A percentile compares a stretch with the other conserved stretches of the same genome.
Conservation (phyloP, 2,329 filamentous ascomycete genomes). For the Apiospora saccharicola region DNA sequence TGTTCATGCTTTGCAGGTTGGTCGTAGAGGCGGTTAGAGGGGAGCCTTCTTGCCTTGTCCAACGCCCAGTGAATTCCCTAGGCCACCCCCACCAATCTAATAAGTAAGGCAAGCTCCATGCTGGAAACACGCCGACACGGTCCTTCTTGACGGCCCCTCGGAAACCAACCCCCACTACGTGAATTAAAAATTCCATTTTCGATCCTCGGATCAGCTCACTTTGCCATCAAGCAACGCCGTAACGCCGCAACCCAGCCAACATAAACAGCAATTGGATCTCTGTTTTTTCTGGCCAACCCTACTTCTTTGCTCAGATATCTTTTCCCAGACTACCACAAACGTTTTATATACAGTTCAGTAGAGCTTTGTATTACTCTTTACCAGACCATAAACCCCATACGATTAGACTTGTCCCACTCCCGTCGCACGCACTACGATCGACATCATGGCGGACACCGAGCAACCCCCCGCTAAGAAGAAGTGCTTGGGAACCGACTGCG, state of each 20-base stretch:
- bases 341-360: background rate
- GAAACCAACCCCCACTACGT: slow-evolving; percentile 13
- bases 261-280: background rate
- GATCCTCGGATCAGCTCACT: slow-evolving; percentile 13
- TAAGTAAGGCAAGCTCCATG: background rate
- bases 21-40: background rate
- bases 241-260: slow-evolving; percentile 7
- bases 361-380: background rate
- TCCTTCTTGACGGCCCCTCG: background rate
- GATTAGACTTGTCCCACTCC: background rate
- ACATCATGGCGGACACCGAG: slow-evolving; percentile 55
- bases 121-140: background rate
- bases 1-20: background rate
- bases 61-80: background rate
- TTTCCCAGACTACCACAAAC: background rate
- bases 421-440: background rate
- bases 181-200: slow-evolving; percentile 19
- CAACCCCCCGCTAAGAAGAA: slow-evolving; percentile 63
- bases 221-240: background rate
- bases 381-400: background rate
- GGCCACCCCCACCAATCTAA: background rate
- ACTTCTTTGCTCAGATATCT: background rate
- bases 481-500: slow-evolving; percentile 84
- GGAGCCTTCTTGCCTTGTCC: background rate
- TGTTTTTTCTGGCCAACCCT: background rate